These are phyloP conservation scores for Xylaria sp. DNA, from an alignment of 2,329 filamentous ascomycete species.

Conservation along the genomic window DNA sequence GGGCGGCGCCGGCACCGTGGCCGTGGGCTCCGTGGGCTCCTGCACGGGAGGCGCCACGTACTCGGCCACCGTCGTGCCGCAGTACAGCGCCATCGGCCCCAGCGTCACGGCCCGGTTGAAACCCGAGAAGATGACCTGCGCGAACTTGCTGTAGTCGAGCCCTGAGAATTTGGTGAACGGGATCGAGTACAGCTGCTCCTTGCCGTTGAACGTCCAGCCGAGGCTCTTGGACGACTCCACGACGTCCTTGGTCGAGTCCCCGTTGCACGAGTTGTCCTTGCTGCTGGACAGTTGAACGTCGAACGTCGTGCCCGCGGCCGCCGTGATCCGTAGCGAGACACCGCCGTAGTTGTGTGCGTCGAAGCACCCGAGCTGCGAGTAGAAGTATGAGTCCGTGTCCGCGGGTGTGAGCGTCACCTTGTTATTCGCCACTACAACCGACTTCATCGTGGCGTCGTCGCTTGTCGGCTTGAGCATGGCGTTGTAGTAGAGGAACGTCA, in stretches of 20 bases:
- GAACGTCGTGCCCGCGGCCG: slow-evolving; percentile 62
- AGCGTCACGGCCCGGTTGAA: slow-evolving; percentile 61
- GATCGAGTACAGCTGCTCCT: slow-evolving; percentile 68
- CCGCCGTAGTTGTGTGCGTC: slow-evolving; percentile 65
- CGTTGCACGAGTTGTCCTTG: slow-evolving; percentile 55
- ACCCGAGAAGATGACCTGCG: slow-evolving; percentile 62
- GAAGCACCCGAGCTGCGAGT: slow-evolving; percentile 66
- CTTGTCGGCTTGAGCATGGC: slow-evolving; percentile 65
- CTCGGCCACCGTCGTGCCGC: slow-evolving; percentile 61
- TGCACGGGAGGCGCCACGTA: slow-evolving; percentile 59
- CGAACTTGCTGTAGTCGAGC: slow-evolving; percentile 63
- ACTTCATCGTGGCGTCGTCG: slow-evolving; percentile 68
- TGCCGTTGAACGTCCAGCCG: slow-evolving; percentile 70
- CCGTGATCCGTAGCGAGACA: slow-evolving; percentile 66
- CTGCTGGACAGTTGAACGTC: slow-evolving; percentile 63
- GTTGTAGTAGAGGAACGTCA: slow-evolving; percentile 71
- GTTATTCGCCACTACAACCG: slow-evolving; percentile 62
- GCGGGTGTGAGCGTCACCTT: slow-evolving; percentile 64
- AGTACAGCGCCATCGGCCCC: slow-evolving; percentile 69
- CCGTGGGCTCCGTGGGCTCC: slow-evolving; percentile 55
- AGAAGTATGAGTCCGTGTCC: slow-evolving; percentile 65
- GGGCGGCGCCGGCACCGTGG: slow-evolving; percentile 61
- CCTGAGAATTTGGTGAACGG: slow-evolving; percentile 64
- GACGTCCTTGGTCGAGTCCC: slow-evolving; percentile 50
- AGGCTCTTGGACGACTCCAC: slow-evolving; percentile 60